phyloP scores from a whole-genome alignment of 179 eudicot species.

The Camellia oleifera region DNA sequence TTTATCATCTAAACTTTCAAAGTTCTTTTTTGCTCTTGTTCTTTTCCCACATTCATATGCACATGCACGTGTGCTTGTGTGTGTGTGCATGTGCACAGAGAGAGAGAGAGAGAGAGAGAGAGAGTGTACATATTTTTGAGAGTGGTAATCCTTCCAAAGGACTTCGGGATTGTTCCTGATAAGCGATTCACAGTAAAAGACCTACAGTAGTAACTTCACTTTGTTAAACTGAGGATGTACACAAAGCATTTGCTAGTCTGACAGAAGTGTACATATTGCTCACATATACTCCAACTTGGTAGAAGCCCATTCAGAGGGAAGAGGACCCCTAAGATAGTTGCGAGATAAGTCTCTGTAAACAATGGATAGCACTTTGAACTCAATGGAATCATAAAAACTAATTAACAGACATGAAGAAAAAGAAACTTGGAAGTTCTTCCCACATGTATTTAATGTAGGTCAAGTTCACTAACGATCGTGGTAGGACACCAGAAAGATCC shows the following conservation, averaged over 20 bases:
- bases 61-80: too few relatives aligned
- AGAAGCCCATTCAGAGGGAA: constrained; percentile 42
- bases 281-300: constrained; percentile 46
- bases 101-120: not conserved
- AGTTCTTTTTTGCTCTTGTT: not conserved
- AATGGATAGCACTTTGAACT: not conserved
- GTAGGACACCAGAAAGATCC: constrained; percentile 36
- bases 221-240: not conserved
- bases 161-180: constrained; percentile 50
- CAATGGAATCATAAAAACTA: not conserved
- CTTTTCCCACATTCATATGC: not conserved
- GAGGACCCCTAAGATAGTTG: constrained; percentile 31
- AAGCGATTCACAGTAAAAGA: constrained; percentile 38
- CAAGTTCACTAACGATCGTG: constrained; percentile 33
- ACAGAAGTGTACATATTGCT: constrained; percentile 15
- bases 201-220: constrained; percentile 29
- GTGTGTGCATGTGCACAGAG: not conserved
- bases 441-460: constrained; percentile 27
- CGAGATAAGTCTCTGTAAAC: constrained; percentile 21
- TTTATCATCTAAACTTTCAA: not conserved
- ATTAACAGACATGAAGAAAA: too few relatives aligned
- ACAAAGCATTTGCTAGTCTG: not conserved
- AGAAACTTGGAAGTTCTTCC: not conserved
- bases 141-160: constrained; percentile 44
- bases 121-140: constrained; percentile 39